phyloP scores from a whole-genome alignment of 257 asterid species.

The Fraxinus quadrangulata region DNA sequence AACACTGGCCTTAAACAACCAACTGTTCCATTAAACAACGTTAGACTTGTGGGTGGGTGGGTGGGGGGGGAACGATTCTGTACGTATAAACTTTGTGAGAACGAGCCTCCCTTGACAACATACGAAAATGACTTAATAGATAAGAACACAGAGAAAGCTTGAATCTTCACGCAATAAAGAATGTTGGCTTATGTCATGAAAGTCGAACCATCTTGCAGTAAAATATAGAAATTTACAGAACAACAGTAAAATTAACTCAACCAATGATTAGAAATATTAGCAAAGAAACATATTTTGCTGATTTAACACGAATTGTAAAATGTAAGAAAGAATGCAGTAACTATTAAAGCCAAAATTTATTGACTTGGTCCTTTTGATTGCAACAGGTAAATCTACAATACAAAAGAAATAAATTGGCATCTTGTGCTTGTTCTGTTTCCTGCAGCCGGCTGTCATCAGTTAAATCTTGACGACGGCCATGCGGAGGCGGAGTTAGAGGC shows the following conservation, averaged over 20 bases:
- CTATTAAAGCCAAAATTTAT: not conserved
- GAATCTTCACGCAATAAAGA: slow-evolving; percentile 27
- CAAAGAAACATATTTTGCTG: slow-evolving; percentile 19
- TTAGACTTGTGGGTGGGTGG: not conserved
- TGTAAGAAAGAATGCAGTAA: too few species aligned
- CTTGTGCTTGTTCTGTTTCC: slow-evolving; percentile 19
- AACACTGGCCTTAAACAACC: not conserved
- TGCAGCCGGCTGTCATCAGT: slow-evolving; percentile 15
- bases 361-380: slow-evolving; percentile 1
- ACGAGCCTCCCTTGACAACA: not conserved
- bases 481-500: too few species aligned
- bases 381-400: not conserved
- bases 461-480: too few species aligned
- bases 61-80: not conserved
- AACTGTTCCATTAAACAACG: not conserved
- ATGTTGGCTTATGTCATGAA: slow-evolving; percentile 15
- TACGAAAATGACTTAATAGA: slow-evolving; percentile 2
- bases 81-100: slow-evolving; percentile 10
- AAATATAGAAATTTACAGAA: not conserved
- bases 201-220: slow-evolving; percentile 54
- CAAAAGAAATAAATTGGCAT: slow-evolving; percentile 10
- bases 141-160: slow-evolving; percentile 18
- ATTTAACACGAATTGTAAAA: not conserved
- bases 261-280: too few species aligned
- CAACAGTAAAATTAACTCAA: not conserved